A percentile compares a stretch with the other conserved stretches of the same genome.
Evolutionary conservation across 2,329 filamentous ascomycete species (phyloP).

Genomic region (Fusarium oxysporum): DNA sequence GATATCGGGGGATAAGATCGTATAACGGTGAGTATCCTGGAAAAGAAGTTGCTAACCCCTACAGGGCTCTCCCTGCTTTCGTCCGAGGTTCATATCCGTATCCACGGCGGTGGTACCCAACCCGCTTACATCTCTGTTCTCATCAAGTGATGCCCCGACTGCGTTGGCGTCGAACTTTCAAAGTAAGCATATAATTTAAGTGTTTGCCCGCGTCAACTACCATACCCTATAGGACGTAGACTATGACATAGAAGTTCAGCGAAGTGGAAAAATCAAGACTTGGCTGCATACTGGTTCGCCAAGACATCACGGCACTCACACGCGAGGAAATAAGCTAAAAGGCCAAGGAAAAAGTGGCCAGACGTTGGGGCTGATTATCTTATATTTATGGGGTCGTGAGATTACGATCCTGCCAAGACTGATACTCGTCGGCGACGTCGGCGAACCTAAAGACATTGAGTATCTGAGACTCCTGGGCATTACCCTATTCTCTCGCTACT

Average conservation of each 20-base stretch:
- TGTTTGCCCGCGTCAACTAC: accelerated
- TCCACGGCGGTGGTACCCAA: neutral
- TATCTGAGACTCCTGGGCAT: accelerated
- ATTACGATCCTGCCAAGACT: neutral
- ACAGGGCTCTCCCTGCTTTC: neutral
- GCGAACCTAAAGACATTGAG: accelerated
- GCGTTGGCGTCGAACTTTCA: neutral
- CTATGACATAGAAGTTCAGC: no score
- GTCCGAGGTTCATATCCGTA: neutral
- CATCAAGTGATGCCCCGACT: accelerated
- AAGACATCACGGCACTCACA: neutral
- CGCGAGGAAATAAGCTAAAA: neutral
- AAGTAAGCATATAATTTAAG: no score
- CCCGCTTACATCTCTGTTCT: accelerated
- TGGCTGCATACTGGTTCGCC: neutral
- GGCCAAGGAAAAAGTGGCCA: neutral
- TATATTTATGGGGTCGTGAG: neutral
- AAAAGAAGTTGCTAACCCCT: accelerated
- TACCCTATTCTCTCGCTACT: neutral
- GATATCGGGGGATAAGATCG: neutral
- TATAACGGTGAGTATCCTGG: neutral
- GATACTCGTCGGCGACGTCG: no score
- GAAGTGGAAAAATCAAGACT: no score
- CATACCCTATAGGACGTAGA: neutral
- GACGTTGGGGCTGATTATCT: neutral